Percentiles rank a stretch among this genome's conserved stretches.
These are phyloP conservation scores for Calonectria pseudoreteaudii DNA, from an alignment of 2,329 filamentous ascomycete genomes.

Conservation along the genomic window DNA sequence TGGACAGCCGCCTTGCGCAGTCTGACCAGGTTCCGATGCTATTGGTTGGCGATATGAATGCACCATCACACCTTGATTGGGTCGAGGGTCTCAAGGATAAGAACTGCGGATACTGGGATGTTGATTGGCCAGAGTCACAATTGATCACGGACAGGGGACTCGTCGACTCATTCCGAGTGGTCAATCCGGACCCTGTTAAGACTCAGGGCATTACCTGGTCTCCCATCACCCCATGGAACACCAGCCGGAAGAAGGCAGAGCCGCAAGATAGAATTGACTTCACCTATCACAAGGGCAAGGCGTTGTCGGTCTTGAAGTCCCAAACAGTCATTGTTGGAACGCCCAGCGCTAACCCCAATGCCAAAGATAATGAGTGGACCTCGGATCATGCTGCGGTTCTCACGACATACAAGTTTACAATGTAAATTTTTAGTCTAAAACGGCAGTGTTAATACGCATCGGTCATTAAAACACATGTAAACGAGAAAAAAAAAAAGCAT, in stretches of 20 bases:
- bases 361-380: slow-evolving; percentile 55
- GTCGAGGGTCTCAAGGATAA: slow-evolving; percentile 46
- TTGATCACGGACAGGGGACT: slow-evolving; percentile 50
- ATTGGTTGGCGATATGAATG: slow-evolving; percentile 56
- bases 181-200: slow-evolving; percentile 49
- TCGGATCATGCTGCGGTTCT: slow-evolving; percentile 53
- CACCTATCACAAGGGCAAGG: slow-evolving; percentile 52
- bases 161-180: slow-evolving; percentile 54
- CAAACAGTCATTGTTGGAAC: slow-evolving; percentile 47
- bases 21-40: slow-evolving; percentile 50
- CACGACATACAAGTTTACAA: slow-evolving; percentile 40
- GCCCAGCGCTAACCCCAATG: slow-evolving; percentile 48
- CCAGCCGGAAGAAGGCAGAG: slow-evolving; percentile 50
- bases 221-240: slow-evolving; percentile 51
- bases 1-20: slow-evolving; percentile 46
- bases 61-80: slow-evolving; percentile 58
- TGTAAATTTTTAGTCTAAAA: neutral
- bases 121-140: slow-evolving; percentile 54
- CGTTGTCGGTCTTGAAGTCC: slow-evolving; percentile 47
- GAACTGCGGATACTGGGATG: slow-evolving; percentile 50
- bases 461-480: no score
- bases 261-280: slow-evolving; percentile 58
- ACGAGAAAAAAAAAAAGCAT: no score
- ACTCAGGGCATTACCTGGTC: slow-evolving; percentile 55
- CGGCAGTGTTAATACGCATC: neutral